Evolutionary conservation across 2,329 filamentous ascomycete species (phyloP), one percentile per base, ranked within the genome.

Genomic region (Botrytis fabae): DNA sequence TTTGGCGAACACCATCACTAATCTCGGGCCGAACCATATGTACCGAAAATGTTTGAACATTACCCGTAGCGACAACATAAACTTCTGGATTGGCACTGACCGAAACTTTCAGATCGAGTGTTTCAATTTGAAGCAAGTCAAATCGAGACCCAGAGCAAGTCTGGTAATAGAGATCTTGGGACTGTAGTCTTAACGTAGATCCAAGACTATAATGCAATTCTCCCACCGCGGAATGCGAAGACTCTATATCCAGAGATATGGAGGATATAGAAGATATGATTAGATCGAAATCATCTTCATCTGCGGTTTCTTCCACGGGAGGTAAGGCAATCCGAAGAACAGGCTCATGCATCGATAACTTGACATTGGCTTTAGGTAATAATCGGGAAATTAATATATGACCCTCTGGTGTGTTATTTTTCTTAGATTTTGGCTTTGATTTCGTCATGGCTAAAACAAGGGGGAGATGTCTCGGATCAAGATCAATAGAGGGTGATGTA

Each of bases 251-350:
- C 35, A 98, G 84, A 0, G 95, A 97, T 54, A 98, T 90, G 0
- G 95, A 97, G 0, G 97, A 98, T 18, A 97, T 93, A 2, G 94
- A 96, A 1, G 94, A 97, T 65, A 99, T 97, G 62, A 99, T 92
- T 44, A 99, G 87, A 80, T 99, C 96, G 77, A 96, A 98, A 76
- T 98, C 95, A 74, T 94, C 93, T 0, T 90, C 86, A 40, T 90
- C 88, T 59, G 86, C 84, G 2, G 84, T 84, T 71, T 87, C 86
- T 74, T 92, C 89, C 75, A 96, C 89, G 0, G 95, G 91, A 8
- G 95, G 95, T 7, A 99, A 85, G 12, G 95, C 90, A 76, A 99
- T 95, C 77, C 97, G 91, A 75, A 98, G 82, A 25, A 99, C 97
- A 1, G 96, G 96, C 81, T 99, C 96, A 79, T 99, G 96, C 83